Conservation (phyloP, 257 asterid species). For the Gardenia jasminoides region DNA sequence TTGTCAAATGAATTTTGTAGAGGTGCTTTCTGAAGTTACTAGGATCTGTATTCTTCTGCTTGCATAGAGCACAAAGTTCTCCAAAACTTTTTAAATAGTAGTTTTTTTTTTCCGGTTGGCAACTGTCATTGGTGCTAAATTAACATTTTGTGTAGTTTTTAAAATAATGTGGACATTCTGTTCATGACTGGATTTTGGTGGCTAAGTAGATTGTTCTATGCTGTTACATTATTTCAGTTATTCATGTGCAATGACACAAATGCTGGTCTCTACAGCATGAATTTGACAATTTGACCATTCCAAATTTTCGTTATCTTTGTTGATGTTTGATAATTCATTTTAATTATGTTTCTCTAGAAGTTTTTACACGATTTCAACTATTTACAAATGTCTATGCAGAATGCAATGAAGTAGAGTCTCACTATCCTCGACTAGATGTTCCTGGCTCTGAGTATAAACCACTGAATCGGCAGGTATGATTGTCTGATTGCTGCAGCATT, state of each 20-base stretch:
- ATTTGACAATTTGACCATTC: neutral
- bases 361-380: conserved; percentile 1
- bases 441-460: conserved; percentile 72
- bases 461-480: conserved; percentile 58
- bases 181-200: neutral
- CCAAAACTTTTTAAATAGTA: neutral
- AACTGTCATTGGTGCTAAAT: neutral
- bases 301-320: neutral
- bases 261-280: neutral
- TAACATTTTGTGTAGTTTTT: neutral
- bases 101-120: neutral
- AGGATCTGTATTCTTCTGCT: neutral
- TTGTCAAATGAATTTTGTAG: neutral
- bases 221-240: neutral
- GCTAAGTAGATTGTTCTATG: neutral
- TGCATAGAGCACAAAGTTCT: neutral
- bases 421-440: conserved; percentile 64
- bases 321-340: neutral
- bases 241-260: neutral
- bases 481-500: conserved; percentile 4
- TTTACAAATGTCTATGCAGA: conserved; percentile 36
- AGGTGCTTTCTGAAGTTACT: neutral
- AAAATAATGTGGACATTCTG: neutral
- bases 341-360: neutral
- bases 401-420: conserved; percentile 71